Conservation (phyloP, 257 asterid genomes). For the Solanum acaule region DNA sequence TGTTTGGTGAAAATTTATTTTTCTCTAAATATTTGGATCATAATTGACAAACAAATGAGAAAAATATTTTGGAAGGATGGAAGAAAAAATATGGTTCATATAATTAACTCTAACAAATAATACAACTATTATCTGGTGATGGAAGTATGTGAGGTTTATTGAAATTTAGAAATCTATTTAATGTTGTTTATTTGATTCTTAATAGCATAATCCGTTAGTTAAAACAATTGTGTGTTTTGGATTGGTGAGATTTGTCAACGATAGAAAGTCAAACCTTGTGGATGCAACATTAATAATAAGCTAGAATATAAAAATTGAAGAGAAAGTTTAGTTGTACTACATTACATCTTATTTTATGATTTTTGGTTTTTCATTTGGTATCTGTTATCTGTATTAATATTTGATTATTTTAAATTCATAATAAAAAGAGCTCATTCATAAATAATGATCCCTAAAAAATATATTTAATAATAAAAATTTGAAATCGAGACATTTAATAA, state of each 20-base stretch:
- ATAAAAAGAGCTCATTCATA: fast-evolving
- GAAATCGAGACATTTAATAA: too few relatives aligned
- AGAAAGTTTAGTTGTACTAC: neutral
- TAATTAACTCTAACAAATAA: neutral
- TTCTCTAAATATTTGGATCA: too few relatives aligned
- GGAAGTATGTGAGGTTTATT: neutral
- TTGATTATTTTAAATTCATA: too few relatives aligned
- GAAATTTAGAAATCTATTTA: neutral
- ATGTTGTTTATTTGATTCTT: neutral
- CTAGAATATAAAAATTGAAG: neutral
- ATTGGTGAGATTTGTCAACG: neutral
- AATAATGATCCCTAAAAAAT: too few relatives aligned
- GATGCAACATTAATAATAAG: neutral
- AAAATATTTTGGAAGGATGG: neutral
- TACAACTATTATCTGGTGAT: neutral
- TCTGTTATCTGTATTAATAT: too few relatives aligned
- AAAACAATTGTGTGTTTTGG: neutral
- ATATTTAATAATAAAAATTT: too few relatives aligned
- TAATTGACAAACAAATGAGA: too few relatives aligned
- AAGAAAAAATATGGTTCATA: neutral
- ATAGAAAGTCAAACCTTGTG: neutral
- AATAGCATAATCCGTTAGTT: neutral
- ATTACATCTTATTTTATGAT: too few relatives aligned
- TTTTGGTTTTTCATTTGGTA: too few relatives aligned
- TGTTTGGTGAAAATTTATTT: too few relatives aligned